A percentile compares a stretch with the other conserved stretches of the same genome.
Evolutionary conservation across 768 basidiomycete species (phyloP).

Genomic region (Saitozyma podzolica): DNA sequence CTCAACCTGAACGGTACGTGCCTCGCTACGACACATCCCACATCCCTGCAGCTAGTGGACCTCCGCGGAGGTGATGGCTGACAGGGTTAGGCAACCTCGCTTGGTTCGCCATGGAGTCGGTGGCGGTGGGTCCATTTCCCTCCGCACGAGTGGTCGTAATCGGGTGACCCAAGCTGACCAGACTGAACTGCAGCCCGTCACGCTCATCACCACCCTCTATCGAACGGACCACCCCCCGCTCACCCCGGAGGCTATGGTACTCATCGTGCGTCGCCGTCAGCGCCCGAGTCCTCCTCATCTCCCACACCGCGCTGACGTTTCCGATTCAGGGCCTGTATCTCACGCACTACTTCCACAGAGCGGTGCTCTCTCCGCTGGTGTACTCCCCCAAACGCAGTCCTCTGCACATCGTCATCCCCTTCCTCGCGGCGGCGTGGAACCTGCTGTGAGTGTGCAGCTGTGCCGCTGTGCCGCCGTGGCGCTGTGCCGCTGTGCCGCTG

Average conservation of each 20-base stretch:
- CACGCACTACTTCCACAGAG: constrained; percentile 79
- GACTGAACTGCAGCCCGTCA: constrained; percentile 28
- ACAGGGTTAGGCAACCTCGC: constrained; percentile 38
- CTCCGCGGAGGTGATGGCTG: neutral
- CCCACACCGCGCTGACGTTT: constrained; percentile 1
- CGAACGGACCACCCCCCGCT: constrained; percentile 12
- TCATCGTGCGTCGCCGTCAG: constrained; percentile 23
- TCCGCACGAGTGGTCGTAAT: neutral
- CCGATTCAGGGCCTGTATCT: constrained; percentile 58
- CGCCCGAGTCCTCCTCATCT: too few relatives aligned
- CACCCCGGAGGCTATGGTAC: constrained; percentile 16
- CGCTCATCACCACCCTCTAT: constrained; percentile 33
- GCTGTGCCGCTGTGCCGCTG: neutral
- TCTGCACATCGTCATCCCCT: constrained; percentile 66
- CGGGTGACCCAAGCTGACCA: neutral
- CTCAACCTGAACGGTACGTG: constrained; percentile 63
- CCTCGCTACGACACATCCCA: neutral
- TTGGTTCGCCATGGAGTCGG: constrained; percentile 49
- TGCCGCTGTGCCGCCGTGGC: neutral
- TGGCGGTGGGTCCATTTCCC: constrained; percentile 31
- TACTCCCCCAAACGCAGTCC: constrained; percentile 72
- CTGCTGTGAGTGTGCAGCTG: constrained; percentile 61
- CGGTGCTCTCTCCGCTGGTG: constrained; percentile 73
- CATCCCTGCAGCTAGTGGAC: neutral
- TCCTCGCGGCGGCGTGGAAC: constrained; percentile 67